Evolutionary conservation across 75 land plant genomes (phyloP), one percentile per base, ranked within the genome.

Genomic region (Pinus albicaulis): DNA sequence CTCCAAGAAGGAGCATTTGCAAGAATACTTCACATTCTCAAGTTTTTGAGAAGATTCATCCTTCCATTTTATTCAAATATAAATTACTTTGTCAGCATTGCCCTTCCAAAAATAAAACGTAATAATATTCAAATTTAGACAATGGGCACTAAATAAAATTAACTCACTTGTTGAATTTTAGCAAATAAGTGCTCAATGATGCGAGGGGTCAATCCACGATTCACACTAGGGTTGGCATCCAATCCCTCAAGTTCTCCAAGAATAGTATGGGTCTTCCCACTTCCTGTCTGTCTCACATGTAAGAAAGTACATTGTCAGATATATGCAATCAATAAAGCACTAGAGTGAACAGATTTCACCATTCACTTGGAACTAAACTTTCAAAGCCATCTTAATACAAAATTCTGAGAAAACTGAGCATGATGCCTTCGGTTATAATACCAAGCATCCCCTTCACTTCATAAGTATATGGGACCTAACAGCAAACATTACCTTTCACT

Each of bases 1-100:
- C 71, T 68, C 71, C 71, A 86, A 75, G 75, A 86, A 88, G 26
- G 89, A 88, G 56, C 89, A 88, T 74, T 75, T 88, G 76, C 89
- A 88, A 22, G 69, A 82, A 41, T 79, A 86, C 17, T 76, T 86
- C 25, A 88, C 56, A 22, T 82, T 65, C 53, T 76, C 89, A 66
- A 80, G 65, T 55, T 38, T 80, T 55, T 79, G 75, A 16, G 64
- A 71, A 48, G 61, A 75, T 55, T 86, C 89, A 17, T 83, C 87
- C 87, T 86, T 79, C 19, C 22, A 20, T 78, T 16, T 74, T 55
- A n/a, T 72, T 24, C 16, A n/a, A 20, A 72, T 22, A 13, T 22
- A 16, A 31, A 53, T 10, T 11, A 23, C 25, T 53, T 25, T 53
- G 26, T 56, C 74, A 72, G 41, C 28, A 31, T 72, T 38, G 19